Percentiles rank a stretch among this genome's conserved stretches.
These are phyloP conservation scores for Anthracocystis panici-leucophaei DNA, from an alignment of 1,284 basidiomycete genomes.

Conservation along the genomic window DNA sequence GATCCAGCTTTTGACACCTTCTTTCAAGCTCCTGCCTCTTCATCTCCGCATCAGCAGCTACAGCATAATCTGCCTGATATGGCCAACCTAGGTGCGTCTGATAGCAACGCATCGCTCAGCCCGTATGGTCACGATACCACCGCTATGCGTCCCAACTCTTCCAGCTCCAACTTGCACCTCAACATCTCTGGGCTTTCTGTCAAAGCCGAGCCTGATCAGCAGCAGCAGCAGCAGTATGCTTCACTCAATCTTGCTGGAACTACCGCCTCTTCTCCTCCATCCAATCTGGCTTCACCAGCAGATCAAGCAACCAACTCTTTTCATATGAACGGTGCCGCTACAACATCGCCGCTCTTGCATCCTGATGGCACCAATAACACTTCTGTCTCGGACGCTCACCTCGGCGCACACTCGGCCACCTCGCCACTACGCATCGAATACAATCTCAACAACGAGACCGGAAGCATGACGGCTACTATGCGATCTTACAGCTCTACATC, in stretches of 20 bases:
- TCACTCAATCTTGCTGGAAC: conserved; percentile 16
- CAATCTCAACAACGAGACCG: conserved; percentile 21
- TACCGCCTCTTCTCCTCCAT: conserved; percentile 30
- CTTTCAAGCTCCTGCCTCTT: conserved; percentile 40
- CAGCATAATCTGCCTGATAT: conserved; percentile 12
- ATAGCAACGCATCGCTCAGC: conserved; percentile 23
- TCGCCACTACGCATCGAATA: conserved; percentile 40
- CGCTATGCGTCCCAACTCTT: conserved; percentile 32
- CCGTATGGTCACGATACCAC: conserved; percentile 14
- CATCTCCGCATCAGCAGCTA: conserved; percentile 25
- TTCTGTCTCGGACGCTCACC: conserved; percentile 18
- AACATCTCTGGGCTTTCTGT: conserved; percentile 52
- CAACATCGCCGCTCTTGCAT: conserved; percentile 31
- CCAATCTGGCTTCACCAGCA: conserved; percentile 32
- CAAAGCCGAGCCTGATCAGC: conserved; percentile 23
- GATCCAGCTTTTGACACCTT: conserved; percentile 48
- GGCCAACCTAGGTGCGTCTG: conserved; percentile 13
- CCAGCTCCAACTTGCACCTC: conserved; percentile 46
- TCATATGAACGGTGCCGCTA: background rate
- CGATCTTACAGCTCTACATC: conserved; percentile 47
- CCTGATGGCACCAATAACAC: conserved; percentile 12
- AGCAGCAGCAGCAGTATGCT: conserved; percentile 16
- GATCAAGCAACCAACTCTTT: conserved; percentile 18
- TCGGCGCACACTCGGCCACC: conserved; percentile 23
- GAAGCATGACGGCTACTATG: conserved; percentile 22